Conservation (phyloP, 2,329 filamentous ascomycete species). For the Penicillium sp. region DNA sequence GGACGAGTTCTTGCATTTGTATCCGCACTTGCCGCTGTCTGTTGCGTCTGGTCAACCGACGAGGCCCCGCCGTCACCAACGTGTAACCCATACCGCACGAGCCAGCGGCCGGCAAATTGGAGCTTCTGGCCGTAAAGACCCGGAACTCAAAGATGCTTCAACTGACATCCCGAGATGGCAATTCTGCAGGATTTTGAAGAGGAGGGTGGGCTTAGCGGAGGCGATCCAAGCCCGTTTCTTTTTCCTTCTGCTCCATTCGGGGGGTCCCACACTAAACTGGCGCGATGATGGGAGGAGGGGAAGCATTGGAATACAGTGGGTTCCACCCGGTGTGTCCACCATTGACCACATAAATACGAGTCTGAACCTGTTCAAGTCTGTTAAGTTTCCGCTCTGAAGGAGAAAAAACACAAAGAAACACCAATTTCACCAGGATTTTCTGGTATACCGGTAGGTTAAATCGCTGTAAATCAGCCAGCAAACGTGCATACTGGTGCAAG, state of each 20-base stretch:
- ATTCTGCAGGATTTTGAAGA: neutral
- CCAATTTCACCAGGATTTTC: neutral
- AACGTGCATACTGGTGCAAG: neutral
- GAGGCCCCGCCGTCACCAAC: conserved; percentile 9
- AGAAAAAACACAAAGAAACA: neutral
- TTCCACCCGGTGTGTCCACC: neutral
- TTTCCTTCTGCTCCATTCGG: conserved; percentile 31
- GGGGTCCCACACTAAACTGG: conserved; percentile 21
- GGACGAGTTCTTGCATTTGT: conserved; percentile 9
- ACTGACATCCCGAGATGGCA: neutral
- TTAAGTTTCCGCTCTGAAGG: neutral
- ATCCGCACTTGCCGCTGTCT: conserved; percentile 25
- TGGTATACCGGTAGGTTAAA: neutral
- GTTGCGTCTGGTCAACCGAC: conserved; percentile 1
- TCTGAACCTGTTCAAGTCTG: neutral
- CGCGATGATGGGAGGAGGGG: neutral
- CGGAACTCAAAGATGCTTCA: neutral
- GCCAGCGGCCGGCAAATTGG: conserved; percentile 7
- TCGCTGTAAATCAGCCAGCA: neutral
- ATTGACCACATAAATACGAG: conserved; percentile 18
- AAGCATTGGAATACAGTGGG: conserved; percentile 1
- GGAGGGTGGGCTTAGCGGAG: conserved; percentile 12
- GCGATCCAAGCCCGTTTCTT: conserved; percentile 23
- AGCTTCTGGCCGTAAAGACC: neutral
- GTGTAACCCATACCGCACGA: conserved; percentile 6